Base-by-base conservation (phyloP, 768 basidiomycete genomes). In the Podaxis rugospora region DNA sequence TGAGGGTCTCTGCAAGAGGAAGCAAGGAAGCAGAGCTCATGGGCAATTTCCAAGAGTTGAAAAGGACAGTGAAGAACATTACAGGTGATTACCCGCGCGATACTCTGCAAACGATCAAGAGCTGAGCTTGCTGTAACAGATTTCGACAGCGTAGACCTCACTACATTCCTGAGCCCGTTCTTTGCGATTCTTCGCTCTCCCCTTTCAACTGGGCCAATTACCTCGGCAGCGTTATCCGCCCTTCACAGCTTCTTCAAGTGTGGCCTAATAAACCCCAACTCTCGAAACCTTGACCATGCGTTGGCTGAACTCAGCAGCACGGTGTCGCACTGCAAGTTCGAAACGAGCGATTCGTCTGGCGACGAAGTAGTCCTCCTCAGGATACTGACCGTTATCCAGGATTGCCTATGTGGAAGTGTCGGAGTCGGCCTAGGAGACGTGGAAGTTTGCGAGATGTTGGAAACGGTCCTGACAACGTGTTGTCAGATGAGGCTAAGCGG, bases 401-500 rank as follows among this genome's bases (percentile, higher is more conserved):
- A 91, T 64, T 89, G 90, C 67, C 79, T 97, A 64, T 88, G 88
- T 64, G 80, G 86, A 55, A 76, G 73, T 59, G 85, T 92, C 28
- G 89, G 92, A 0, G 71, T 75, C n/a, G 78, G 80, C 9, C 80
- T 98, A 37, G 93, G 92, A 27, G 96, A 99, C 67, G 84, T 97
- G 56, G 93, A 95, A 70, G 89, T 98, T 14, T 99, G 97, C 70
- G 97, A 98, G 75, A 95, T 99, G 89, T 78, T 99, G 66, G 97
- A 99, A 74, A 96, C 95, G 1, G 96, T 98, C 4, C 74, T 99
- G 66, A 96, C 95, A 10, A 98, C 96, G 53, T 94, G 95, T 65
- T 98, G 96, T 72, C 92, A 98, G 71, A 95, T 97, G 85, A 82
- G 97, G 57, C 78, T 98, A n/a, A 92, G 92, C 68, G 95, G 95